phyloP scores from a whole-genome alignment of 305 asterid genomes.

The Plantago coronopus region DNA sequence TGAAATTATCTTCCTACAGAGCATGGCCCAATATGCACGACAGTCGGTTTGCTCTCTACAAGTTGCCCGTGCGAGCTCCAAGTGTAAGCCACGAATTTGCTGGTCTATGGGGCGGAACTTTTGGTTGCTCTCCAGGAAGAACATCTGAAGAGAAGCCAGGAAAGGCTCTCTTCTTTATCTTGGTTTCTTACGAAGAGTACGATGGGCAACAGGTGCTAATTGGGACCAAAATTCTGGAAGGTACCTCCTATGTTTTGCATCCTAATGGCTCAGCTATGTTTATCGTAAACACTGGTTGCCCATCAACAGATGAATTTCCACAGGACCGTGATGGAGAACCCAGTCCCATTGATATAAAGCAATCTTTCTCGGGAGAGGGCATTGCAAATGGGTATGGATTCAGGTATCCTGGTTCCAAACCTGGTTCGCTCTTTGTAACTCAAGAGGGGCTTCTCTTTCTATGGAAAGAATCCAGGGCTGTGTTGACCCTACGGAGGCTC shows the following conservation, averaged over 20 bases:
- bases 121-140: slow-evolving; percentile 86
- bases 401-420: slow-evolving; percentile 86
- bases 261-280: slow-evolving; percentile 97
- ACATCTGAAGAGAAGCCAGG: slow-evolving; percentile 74
- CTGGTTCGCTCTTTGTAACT: slow-evolving; percentile 76
- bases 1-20: slow-evolving; percentile 63
- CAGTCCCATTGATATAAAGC: slow-evolving; percentile 40
- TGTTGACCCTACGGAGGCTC: slow-evolving; percentile 74
- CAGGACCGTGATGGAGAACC: slow-evolving; percentile 57
- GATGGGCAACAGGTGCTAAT: slow-evolving; percentile 57
- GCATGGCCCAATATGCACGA: slow-evolving; percentile 95
- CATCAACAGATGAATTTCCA: slow-evolving; percentile 62
- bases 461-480: slow-evolving; percentile 74
- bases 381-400: slow-evolving; percentile 87
- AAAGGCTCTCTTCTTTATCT: slow-evolving; percentile 70
- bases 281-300: slow-evolving; percentile 50
- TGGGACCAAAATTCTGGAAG: slow-evolving; percentile 81
- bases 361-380: slow-evolving; percentile 69
- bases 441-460: slow-evolving; percentile 61
- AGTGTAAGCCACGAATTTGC: slow-evolving; percentile 50
- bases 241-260: slow-evolving; percentile 75
- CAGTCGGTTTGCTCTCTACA: slow-evolving; percentile 71
- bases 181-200: slow-evolving; percentile 72
- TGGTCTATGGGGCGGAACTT: slow-evolving; percentile 90
- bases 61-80: slow-evolving; percentile 59